phyloP scores from a whole-genome alignment of 2,329 filamentous ascomycete species.

The Didymella keratinophila region DNA sequence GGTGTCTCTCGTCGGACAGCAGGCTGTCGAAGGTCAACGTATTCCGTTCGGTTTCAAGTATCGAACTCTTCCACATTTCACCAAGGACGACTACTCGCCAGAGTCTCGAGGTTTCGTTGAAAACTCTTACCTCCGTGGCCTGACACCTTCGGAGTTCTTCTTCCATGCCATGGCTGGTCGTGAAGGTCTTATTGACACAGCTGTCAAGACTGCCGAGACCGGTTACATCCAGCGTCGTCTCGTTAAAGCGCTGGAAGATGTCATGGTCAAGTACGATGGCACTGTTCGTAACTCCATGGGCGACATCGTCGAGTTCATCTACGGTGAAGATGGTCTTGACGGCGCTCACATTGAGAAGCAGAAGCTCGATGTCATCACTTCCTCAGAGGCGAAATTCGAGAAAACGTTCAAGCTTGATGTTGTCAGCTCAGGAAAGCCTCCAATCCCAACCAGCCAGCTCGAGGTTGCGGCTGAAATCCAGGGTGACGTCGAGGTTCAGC shows the following conservation, averaged over 20 bases:
- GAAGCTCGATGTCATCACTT: constrained; percentile 82
- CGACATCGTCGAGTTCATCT: constrained; percentile 96
- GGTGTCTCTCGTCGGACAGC: constrained; percentile 96
- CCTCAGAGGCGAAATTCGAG: constrained; percentile 79
- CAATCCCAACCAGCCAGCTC: constrained; percentile 73
- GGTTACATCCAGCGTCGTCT: constrained; percentile 98
- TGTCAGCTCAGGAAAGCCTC: constrained; percentile 73
- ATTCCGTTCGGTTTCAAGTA: constrained; percentile 99
- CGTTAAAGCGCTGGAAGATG: constrained; percentile 96
- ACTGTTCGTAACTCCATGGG: constrained; percentile 97
- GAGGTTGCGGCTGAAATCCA: constrained; percentile 87
- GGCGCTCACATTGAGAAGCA: constrained; percentile 94
- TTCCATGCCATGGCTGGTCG: constrained; percentile 99
- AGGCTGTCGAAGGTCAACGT: constrained; percentile 97
- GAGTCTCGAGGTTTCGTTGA: constrained; percentile 98
- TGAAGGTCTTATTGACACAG: constrained; percentile 99
- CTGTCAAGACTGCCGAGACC: constrained; percentile 98
- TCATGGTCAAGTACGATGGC: constrained; percentile 96
- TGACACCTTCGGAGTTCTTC: constrained; percentile 97
- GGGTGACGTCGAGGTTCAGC: constrained; percentile 87
- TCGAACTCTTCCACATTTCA: constrained; percentile 94
- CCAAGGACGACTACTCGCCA: constrained; percentile 98
- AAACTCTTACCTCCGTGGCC: constrained; percentile 94
- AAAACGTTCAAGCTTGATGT: constrained; percentile 86
- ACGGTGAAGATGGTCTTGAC: constrained; percentile 96